These are phyloP conservation scores for Stellera chamaejasme DNA, from an alignment of 345 rosid genomes.

Conservation along the genomic window DNA sequence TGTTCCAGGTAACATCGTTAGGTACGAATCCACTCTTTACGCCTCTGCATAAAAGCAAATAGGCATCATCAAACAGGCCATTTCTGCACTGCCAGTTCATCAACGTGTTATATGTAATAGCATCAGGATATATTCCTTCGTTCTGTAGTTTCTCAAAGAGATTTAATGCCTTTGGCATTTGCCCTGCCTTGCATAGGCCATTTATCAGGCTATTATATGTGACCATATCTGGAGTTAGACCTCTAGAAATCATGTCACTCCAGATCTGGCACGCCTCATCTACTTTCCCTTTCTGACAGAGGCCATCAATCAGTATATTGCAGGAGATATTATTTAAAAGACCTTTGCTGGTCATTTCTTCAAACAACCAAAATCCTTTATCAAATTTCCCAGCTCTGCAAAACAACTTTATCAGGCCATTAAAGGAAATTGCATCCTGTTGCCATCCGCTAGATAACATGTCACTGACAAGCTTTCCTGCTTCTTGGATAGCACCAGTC, in stretches of 20 bases:
- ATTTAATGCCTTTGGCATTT: slow-evolving; percentile 47
- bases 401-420: slow-evolving; percentile 58
- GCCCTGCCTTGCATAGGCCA: slow-evolving; percentile 61
- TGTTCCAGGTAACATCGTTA: slow-evolving; percentile 54
- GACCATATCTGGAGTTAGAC: slow-evolving; percentile 67
- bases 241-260: slow-evolving; percentile 65
- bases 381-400: slow-evolving; percentile 60
- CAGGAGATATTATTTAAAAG: slow-evolving; percentile 52
- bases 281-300: slow-evolving; percentile 55
- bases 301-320: slow-evolving; percentile 66
- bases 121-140: slow-evolving; percentile 75
- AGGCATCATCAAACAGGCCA: slow-evolving; percentile 53
- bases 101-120: slow-evolving; percentile 71
- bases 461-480: slow-evolving; percentile 63
- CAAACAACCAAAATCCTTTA: slow-evolving; percentile 64
- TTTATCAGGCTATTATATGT: slow-evolving; percentile 76
- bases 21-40: slow-evolving; percentile 52
- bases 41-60: slow-evolving; percentile 42
- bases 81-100: slow-evolving; percentile 66
- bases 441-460: slow-evolving; percentile 71
- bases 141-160: slow-evolving; percentile 48
- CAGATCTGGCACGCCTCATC: slow-evolving; percentile 57
- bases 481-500: slow-evolving; percentile 58
- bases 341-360: slow-evolving; percentile 65
- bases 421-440: slow-evolving; percentile 70